Evolutionary conservation across 108 stramenopile genomes (phyloP).

Genomic region (Fistulifera solaris): DNA sequence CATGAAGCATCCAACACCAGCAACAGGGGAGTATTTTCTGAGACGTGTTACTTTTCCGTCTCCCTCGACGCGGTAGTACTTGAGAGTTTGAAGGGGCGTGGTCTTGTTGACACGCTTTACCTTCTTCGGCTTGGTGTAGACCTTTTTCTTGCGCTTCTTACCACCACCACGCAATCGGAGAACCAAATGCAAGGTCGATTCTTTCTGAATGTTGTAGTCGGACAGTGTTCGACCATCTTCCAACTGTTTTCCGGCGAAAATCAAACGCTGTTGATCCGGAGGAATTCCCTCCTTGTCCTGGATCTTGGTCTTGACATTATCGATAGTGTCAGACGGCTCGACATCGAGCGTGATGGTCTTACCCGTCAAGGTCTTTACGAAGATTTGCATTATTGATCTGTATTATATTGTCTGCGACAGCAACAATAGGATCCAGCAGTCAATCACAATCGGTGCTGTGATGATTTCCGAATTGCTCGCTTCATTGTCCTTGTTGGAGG

Average conservation of each 20-base stretch:
- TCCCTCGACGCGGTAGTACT: slow-evolving; percentile 98
- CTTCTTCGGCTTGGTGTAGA: slow-evolving; percentile 99
- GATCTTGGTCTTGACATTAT: slow-evolving; percentile 93
- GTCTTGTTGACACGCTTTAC: slow-evolving; percentile 89
- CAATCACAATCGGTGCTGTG: too few species aligned
- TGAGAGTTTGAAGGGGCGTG: slow-evolving; percentile 93
- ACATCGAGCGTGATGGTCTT: slow-evolving; percentile 99
- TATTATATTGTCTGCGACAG: too few species aligned
- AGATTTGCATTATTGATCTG: slow-evolving; percentile 24
- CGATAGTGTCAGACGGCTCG: slow-evolving; percentile 94
- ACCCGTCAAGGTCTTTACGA: slow-evolving; percentile 90
- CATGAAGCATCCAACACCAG: slow-evolving; percentile 99
- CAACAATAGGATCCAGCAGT: too few species aligned
- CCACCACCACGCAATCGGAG: slow-evolving; percentile 90
- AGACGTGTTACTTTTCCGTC: slow-evolving; percentile 95
- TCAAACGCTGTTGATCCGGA: slow-evolving; percentile 94
- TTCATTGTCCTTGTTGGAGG: too few species aligned
- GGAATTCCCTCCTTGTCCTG: slow-evolving; percentile 97
- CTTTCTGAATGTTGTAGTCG: slow-evolving; percentile 99
- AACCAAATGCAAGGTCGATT: slow-evolving; percentile 90
- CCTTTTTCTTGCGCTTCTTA: slow-evolving; percentile 97
- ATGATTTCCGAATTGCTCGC: too few species aligned
- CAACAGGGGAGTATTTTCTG: slow-evolving; percentile 92
- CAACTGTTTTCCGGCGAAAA: slow-evolving; percentile 96
- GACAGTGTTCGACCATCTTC: slow-evolving; percentile 90